A percentile compares a stretch with the other conserved stretches of the same genome.
Conservation (phyloP, 2,329 filamentous ascomycete species). For the Fulvia fulva region DNA sequence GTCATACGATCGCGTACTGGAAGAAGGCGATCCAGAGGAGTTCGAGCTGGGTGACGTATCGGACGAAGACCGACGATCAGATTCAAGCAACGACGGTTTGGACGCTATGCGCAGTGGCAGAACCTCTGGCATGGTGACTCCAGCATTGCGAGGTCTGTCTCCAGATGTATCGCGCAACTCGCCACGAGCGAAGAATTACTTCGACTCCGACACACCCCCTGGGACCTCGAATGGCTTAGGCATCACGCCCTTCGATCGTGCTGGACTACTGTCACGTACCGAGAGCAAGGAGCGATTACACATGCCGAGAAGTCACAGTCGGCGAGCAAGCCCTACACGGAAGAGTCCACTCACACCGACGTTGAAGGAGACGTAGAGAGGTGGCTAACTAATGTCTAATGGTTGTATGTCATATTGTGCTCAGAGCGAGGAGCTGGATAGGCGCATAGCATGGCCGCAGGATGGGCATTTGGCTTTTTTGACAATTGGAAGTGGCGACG, state of each 20-base stretch:
- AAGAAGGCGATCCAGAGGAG: constrained; percentile 68
- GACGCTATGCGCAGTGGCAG: constrained; percentile 51
- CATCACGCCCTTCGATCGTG: constrained; percentile 53
- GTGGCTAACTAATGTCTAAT: constrained; percentile 3
- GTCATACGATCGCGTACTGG: constrained; percentile 76
- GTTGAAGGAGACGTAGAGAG: constrained; percentile 36
- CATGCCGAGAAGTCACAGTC: constrained; percentile 47
- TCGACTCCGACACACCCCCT: constrained; percentile 39
- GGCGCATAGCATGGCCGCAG: background rate
- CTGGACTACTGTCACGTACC: constrained; percentile 73
- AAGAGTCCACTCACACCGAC: constrained; percentile 37
- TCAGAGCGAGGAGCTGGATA: constrained; percentile 1
- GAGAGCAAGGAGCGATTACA: constrained; percentile 79
- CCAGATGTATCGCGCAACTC: constrained; percentile 29
- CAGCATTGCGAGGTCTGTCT: constrained; percentile 36
- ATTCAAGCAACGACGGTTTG: constrained; percentile 15
- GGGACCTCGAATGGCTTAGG: constrained; percentile 23
- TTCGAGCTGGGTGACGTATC: constrained; percentile 73
- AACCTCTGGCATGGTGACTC: constrained; percentile 65
- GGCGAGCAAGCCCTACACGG: constrained; percentile 48
- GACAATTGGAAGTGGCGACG: background rate
- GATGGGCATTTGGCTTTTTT: background rate
- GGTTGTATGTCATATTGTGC: background rate
- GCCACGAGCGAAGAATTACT: constrained; percentile 35
- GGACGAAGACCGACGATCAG: constrained; percentile 45